Percentiles rank a stretch among this genome's conserved stretches.
Evolutionary conservation across 106 monocot genomes (phyloP).

Genomic region (Apostasia ramifera): DNA sequence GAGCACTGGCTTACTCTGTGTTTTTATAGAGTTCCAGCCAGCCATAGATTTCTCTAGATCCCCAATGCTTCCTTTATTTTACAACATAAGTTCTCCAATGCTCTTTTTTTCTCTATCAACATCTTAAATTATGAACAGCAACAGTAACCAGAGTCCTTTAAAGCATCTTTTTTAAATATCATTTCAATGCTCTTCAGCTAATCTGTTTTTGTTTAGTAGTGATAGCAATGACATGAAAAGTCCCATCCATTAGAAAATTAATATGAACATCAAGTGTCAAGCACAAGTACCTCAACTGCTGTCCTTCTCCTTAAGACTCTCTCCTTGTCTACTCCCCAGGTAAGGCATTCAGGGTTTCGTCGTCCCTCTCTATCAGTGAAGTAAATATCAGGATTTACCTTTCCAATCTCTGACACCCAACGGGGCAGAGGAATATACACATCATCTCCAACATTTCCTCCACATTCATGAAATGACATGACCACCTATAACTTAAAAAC

Average conservation of each 20-base stretch:
- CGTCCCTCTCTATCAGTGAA: conserved; percentile 80
- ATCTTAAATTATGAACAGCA: no score
- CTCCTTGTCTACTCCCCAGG: conserved; percentile 96
- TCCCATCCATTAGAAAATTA: background rate
- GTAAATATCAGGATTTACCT: conserved; percentile 78
- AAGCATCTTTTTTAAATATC: no score
- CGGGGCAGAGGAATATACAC: conserved; percentile 71
- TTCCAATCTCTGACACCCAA: conserved; percentile 83
- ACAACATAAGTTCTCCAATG: no score
- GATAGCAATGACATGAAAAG: no score
- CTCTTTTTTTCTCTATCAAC: no score
- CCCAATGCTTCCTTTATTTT: no score
- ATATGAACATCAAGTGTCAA: background rate
- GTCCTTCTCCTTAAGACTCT: conserved; percentile 82
- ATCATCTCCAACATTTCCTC: conserved; percentile 90
- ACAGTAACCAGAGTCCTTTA: no score
- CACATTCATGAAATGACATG: conserved; percentile 99
- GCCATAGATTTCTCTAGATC: no score
- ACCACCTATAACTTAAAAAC: conserved; percentile 45
- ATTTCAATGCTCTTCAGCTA: no score
- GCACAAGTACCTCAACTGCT: conserved; percentile 69
- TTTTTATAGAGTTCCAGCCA: no score
- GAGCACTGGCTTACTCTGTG: no score
- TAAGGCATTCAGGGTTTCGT: conserved; percentile 65
- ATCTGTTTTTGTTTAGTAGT: no score